These are phyloP conservation scores for Tranzscheliella williamsii DNA, from an alignment of 1,284 basidiomycete genomes.

Conservation along the genomic window DNA sequence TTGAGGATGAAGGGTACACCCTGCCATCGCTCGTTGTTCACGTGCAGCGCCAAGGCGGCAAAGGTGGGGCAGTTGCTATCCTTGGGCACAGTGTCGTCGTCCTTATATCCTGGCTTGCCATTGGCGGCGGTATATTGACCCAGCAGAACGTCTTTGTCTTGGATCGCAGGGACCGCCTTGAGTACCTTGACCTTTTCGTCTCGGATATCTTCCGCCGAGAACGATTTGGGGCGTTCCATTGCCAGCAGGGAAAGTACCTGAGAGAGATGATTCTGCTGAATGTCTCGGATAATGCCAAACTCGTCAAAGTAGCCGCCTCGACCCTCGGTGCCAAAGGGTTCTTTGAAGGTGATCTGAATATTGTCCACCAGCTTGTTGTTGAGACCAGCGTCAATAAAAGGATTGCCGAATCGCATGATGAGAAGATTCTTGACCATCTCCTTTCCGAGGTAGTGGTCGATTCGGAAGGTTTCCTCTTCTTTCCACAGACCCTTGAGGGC, in stretches of 20 bases:
- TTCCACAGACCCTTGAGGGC: slow-evolving; percentile 59
- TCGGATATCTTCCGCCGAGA: slow-evolving; percentile 61
- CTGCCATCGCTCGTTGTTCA: slow-evolving; percentile 58
- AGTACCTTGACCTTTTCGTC: slow-evolving; percentile 61
- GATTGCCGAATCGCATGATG: slow-evolving; percentile 58
- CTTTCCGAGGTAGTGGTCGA: slow-evolving; percentile 61
- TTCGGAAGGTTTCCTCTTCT: slow-evolving; percentile 61
- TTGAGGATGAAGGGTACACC: slow-evolving; percentile 60
- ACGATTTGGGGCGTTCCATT: slow-evolving; percentile 60
- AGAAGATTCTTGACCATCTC: slow-evolving; percentile 61
- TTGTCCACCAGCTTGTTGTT: slow-evolving; percentile 61
- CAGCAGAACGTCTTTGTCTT: slow-evolving; percentile 57
- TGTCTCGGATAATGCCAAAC: slow-evolving; percentile 62
- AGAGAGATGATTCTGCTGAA: slow-evolving; percentile 62
- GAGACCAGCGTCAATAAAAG: slow-evolving; percentile 56
- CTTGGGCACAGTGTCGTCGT: slow-evolving; percentile 62
- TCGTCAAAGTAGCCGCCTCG: slow-evolving; percentile 63
- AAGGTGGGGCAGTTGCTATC: slow-evolving; percentile 62
- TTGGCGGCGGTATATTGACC: slow-evolving; percentile 60
- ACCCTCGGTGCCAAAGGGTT: slow-evolving; percentile 62
- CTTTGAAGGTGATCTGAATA: slow-evolving; percentile 62
- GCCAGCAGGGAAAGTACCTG: slow-evolving; percentile 61
- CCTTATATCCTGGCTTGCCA: slow-evolving; percentile 62
- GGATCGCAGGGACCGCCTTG: slow-evolving; percentile 56
- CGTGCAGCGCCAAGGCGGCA: slow-evolving; percentile 56